These are phyloP conservation scores for Suhomyces vadensis DNA, from an alignment of 805 yeast species.

Conservation along the genomic window DNA sequence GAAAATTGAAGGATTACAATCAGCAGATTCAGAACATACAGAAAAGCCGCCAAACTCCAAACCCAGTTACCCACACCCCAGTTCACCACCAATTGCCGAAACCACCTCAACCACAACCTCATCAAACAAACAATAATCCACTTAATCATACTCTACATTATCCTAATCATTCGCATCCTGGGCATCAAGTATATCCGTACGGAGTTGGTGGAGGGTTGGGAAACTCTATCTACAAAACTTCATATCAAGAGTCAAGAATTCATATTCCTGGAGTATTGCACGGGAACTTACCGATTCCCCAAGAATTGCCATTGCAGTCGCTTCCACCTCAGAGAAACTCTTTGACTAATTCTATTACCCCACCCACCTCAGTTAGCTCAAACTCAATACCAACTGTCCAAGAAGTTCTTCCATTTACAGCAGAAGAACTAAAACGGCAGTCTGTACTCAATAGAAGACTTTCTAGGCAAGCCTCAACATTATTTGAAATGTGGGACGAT, in stretches of 20 bases:
- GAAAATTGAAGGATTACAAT: conserved; percentile 13
- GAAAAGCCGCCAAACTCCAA: not conserved
- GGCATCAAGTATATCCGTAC: not conserved
- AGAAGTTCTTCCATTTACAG: not conserved
- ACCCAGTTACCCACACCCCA: not conserved
- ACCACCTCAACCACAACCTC: no score
- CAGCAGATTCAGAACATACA: not conserved
- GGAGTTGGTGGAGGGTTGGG: not conserved
- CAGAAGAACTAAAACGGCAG: conserved; percentile 18
- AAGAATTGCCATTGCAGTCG: not conserved
- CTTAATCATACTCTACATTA: not conserved
- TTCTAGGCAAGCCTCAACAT: conserved; percentile 28
- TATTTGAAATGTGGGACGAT: conserved; percentile 38
- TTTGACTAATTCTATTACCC: not conserved
- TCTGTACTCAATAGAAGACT: conserved; percentile 23
- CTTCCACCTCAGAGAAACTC: not conserved
- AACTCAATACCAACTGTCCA: not conserved
- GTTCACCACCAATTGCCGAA: not conserved
- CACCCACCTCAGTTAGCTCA: conserved; percentile 1
- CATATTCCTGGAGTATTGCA: not conserved
- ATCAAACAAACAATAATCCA: not conserved
- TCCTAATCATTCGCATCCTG: not conserved
- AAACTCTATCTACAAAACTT: not conserved
- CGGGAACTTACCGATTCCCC: not conserved
- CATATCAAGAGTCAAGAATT: not conserved